Conservation (phyloP, 2,329 filamentous ascomycete species). For the Botrytis deweyae region DNA sequence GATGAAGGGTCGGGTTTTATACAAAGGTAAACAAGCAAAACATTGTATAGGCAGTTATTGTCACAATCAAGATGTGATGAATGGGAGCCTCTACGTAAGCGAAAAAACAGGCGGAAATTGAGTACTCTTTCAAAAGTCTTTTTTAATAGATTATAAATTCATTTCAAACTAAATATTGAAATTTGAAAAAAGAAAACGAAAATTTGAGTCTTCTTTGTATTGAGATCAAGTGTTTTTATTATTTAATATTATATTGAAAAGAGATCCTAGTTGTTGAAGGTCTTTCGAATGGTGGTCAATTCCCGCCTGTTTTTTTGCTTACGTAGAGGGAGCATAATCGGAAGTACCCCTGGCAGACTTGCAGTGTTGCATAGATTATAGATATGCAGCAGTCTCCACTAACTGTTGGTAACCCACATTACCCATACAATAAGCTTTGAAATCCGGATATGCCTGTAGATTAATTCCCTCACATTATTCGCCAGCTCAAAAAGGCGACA, state of each 20-base stretch:
- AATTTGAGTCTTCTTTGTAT: no score
- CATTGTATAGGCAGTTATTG: neutral
- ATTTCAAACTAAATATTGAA: no score
- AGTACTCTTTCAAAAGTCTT: no score
- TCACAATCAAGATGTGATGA: neutral
- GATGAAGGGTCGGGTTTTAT: neutral
- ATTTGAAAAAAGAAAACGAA: no score
- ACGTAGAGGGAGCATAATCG: neutral
- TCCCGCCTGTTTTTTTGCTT: no score
- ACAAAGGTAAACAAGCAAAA: neutral
- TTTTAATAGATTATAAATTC: no score
- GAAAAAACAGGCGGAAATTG: no score
- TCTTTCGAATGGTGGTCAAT: no score
- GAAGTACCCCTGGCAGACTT: neutral
- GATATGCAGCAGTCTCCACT: neutral
- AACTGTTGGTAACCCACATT: neutral
- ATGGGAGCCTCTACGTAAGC: no score
- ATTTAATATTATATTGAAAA: no score
- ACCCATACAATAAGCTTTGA: neutral
- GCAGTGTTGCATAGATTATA: neutral
- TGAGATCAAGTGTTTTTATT: no score
- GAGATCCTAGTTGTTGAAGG: no score
- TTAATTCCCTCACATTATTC: neutral
- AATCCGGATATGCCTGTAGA: neutral
- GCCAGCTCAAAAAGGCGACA: neutral